These are phyloP conservation scores for Knufia fluminis DNA, from an alignment of 2,329 filamentous ascomycete genomes.

Conservation along the genomic window DNA sequence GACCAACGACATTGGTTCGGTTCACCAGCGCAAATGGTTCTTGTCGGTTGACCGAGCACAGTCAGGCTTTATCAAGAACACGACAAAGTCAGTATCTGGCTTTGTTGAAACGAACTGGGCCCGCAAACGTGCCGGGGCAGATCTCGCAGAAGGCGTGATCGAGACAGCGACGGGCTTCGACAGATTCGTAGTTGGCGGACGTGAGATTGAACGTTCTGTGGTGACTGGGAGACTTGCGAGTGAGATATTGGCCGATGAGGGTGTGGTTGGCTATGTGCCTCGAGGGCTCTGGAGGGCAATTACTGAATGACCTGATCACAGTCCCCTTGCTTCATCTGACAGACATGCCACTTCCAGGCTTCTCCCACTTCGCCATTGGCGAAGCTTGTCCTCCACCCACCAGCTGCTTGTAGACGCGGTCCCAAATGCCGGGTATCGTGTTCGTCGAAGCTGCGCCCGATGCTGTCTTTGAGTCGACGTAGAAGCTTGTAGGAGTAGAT, in stretches of 20 bases:
- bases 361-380: conserved; percentile 17
- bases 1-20: conserved; percentile 54
- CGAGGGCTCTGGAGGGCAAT: conserved; percentile 51
- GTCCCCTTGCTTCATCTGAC: not conserved
- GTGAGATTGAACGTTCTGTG: conserved; percentile 55
- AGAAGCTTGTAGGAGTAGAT: conserved; percentile 32
- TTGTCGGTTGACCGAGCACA: conserved; percentile 51
- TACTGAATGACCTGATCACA: conserved; percentile 13
- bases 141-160: conserved; percentile 23
- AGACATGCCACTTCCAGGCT: not conserved
- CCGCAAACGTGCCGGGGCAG: not conserved
- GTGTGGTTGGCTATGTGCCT: conserved; percentile 46
- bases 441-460: conserved; percentile 27
- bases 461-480: conserved; percentile 29
- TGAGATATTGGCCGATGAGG: conserved; percentile 55
- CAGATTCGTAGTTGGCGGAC: conserved; percentile 53
- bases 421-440: conserved; percentile 36
- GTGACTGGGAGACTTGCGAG: conserved; percentile 52
- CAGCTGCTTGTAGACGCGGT: conserved; percentile 33
- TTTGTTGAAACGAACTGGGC: conserved; percentile 15
- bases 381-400: conserved; percentile 12
- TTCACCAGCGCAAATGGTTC: conserved; percentile 61
- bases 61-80: conserved; percentile 44
- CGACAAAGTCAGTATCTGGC: not conserved
- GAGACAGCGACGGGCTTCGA: conserved; percentile 34